Conservation (phyloP, 2,329 filamentous ascomycete species). For the Diaporthe destruens region DNA sequence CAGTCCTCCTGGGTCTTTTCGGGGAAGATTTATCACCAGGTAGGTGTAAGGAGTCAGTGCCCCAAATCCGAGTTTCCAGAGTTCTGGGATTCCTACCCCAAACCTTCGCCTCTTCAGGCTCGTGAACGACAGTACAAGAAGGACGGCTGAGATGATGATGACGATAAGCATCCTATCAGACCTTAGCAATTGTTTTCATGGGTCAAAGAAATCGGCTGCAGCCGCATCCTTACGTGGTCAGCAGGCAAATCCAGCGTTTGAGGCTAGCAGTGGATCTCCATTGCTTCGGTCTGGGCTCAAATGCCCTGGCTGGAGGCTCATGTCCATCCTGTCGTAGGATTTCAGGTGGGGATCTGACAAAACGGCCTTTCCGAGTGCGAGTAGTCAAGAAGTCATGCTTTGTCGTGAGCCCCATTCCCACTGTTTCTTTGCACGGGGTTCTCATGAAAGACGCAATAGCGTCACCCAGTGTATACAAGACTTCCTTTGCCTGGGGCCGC, state of each 20-base stretch:
- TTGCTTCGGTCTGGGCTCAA: neutral
- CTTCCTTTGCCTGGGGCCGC: neutral
- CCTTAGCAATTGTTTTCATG: neutral
- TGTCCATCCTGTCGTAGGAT: neutral
- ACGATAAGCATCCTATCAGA: neutral
- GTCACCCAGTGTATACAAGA: constrained; percentile 2
- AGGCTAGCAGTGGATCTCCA: constrained; percentile 3
- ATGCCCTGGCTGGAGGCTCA: neutral
- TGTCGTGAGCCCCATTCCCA: neutral
- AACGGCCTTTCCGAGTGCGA: neutral
- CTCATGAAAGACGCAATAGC: constrained; percentile 11
- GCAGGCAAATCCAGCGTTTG: neutral
- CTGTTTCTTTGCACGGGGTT: neutral
- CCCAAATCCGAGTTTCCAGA: neutral
- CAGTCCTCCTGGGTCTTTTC: neutral
- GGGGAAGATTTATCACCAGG: constrained; percentile 6
- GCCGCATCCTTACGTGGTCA: neutral
- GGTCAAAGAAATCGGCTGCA: no score
- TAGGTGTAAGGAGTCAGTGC: constrained; percentile 4
- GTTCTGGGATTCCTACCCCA: neutral
- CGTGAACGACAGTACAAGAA: neutral
- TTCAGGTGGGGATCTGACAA: neutral
- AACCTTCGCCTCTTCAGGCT: neutral
- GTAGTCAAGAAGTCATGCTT: constrained; percentile 1
- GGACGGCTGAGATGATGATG: neutral